Base-by-base conservation (phyloP, 2,329 filamentous ascomycete species). In the Dactylellina drechsleri region DNA sequence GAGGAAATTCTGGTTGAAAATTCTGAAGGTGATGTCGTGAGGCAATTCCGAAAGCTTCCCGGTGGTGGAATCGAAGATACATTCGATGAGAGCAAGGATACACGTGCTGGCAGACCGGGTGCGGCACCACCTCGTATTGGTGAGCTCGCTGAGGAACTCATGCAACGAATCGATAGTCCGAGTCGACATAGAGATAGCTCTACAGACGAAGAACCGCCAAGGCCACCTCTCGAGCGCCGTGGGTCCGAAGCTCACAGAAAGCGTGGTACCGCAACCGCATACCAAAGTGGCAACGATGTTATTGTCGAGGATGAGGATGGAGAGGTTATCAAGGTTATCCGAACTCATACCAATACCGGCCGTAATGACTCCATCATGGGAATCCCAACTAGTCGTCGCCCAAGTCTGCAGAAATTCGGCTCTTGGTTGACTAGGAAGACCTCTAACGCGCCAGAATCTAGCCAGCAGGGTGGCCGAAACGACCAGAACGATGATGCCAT, bases 271-370 rank as follows among this genome's bases (percentile, higher is more conserved):
- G 92, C 92, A n/a, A 85, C 90, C 56, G 92, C 92, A 4, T 96
- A 93, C 80, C 91, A 93, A 78, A 94, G 92, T 79, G 92, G 92
- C 77, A 93, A 92, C 80, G 93, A 92, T 84, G 92, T 96, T 77
- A 94, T 96, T 80, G 91, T 96, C 15, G 92, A 96, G 82, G 91
- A 96, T 76, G 90, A 91, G 81, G 90, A 93, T 78, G 92, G 92
- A 50, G 92, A 96, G 81, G 92, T 96, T 36, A 87, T 96, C 80
- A 93, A 93, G 83, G 61, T 76, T 40, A 76, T 76, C 31, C 53
- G 72, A 36, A 66, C 72, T 15, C 56, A 70, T 8, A 86, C 72
- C n/a, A 62, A 66, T 40, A 59, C 60, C 20, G 72, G 45, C 18
- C 66, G 72, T 20, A 49, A 49, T n/a, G 57, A 67, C 5, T 60